Evolutionary conservation across 805 yeast species (phyloP), one percentile per base, ranked within the genome.

Genomic region (Candida parachauliodes): DNA sequence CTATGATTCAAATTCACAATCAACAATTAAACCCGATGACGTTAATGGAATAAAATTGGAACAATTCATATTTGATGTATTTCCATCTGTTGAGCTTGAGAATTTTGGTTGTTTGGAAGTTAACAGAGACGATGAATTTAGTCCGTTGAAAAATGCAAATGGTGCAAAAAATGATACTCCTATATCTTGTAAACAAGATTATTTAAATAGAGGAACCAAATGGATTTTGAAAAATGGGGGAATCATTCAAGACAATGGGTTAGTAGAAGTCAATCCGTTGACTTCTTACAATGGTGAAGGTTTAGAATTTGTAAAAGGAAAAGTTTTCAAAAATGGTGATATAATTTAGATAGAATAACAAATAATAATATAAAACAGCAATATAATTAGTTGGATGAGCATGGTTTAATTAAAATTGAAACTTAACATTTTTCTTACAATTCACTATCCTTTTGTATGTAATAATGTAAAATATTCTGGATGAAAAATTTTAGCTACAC

Each of bases 51-150:
- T 91, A 55, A 93, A 93, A 59, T 72, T 93, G 54, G 99, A 93
- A 60, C 98, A 91, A 59, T 93, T 93, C 52, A 95, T 93, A 40
- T 93, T 93, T 65, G 99, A 93, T 56, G 95, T 93, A 17, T 93
- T 93, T 64, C 89, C 89, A 34, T 74, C 80, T 21, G 82, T 93
- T 24, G 73, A 76, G 9, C 55, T 89, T 44, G 55, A 59, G 11
- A 77, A 76, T 51, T 93, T 93, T 59, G 98, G 96, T 1, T 86
- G 94, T 56, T 71, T 93, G 41, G 98, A 93, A 65, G 98, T 93
- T 16, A 83, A 77, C 26, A 78, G 99, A 59, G 45, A 65, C 3
- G 80, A 79, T 41, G 98, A 93, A 60, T 93, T 93, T 55, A 83
- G 96, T 14, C 98, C 98, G 3, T 75, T 93, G 60, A 93, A 93